Conservation (phyloP, 768 basidiomycete genomes). For the Dioszegia aurantiaca region DNA sequence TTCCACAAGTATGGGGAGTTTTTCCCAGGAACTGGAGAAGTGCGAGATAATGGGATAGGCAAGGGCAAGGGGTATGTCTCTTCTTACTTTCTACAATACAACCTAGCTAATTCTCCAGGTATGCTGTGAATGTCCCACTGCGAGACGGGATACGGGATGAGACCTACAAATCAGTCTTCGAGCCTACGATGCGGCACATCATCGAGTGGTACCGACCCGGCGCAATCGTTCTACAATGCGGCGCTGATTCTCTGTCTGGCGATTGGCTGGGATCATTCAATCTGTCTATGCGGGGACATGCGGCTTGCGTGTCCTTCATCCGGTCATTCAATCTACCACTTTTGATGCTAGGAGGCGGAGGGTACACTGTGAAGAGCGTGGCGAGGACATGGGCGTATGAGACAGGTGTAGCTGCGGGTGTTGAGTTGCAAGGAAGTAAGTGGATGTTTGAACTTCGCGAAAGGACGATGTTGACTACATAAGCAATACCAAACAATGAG, state of each 20-base stretch:
- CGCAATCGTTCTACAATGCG: conserved; percentile 94
- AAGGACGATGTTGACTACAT: background rate
- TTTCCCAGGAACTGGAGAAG: conserved; percentile 97
- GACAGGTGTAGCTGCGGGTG: conserved; percentile 95
- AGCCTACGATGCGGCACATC: conserved; percentile 88
- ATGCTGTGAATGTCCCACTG: conserved; percentile 89
- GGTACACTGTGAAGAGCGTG: conserved; percentile 97
- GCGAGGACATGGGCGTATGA: conserved; percentile 97
- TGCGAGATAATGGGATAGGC: conserved; percentile 85
- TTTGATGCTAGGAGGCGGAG: conserved; percentile 92
- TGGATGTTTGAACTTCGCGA: background rate
- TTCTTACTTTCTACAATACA: background rate
- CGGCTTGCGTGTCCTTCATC: conserved; percentile 94
- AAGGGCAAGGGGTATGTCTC: conserved; percentile 69
- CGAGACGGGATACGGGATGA: conserved; percentile 94
- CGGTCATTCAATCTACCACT: conserved; percentile 93
- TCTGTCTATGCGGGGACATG: conserved; percentile 94
- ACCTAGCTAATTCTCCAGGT: conserved; percentile 55
- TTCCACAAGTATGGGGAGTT: conserved; percentile 99
- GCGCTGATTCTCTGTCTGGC: conserved; percentile 92
- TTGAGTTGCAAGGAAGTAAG: conserved; percentile 79
- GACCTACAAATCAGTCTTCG: conserved; percentile 89
- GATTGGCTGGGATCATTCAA: conserved; percentile 96
- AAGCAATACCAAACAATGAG: conserved; percentile 96
- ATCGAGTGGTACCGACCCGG: conserved; percentile 93